Percentiles rank a stretch among this genome's conserved stretches.
phyloP scores from a whole-genome alignment of 108 stramenopile species.

The Nannochloropsis granulata region DNA sequence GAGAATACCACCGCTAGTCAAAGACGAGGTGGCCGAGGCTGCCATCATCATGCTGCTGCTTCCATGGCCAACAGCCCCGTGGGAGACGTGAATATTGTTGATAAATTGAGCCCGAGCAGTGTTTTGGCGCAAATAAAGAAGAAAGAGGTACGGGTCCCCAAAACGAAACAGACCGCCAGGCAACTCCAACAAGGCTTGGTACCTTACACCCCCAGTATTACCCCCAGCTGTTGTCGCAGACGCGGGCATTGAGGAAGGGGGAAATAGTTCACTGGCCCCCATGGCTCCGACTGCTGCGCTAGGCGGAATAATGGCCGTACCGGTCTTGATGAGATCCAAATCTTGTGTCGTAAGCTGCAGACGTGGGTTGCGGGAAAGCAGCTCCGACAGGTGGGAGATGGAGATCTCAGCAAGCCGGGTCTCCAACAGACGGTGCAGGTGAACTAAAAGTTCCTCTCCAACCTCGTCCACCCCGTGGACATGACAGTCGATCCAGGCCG shows the following conservation, averaged over 20 bases:
- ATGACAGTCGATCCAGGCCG: background rate
- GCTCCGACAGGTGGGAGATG: background rate
- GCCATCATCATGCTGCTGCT: background rate
- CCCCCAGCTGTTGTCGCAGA: background rate
- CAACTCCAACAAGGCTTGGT: background rate
- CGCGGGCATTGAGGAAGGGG: background rate
- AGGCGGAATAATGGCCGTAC: background rate
- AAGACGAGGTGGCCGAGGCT: background rate
- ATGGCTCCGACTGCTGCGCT: background rate
- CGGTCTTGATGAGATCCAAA: background rate
- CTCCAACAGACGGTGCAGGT: background rate
- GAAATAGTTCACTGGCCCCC: background rate
- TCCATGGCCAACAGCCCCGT: background rate
- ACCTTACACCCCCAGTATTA: background rate
- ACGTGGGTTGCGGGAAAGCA: background rate
- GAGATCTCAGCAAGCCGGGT: background rate
- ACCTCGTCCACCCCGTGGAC: background rate
- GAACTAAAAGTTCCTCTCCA: background rate
- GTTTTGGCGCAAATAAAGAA: background rate
- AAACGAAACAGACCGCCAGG: background rate
- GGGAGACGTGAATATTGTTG: background rate
- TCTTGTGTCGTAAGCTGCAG: background rate
- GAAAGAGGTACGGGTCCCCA: background rate
- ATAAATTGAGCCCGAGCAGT: background rate
- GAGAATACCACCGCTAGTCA: background rate